A percentile compares a stretch with the other conserved stretches of the same genome.
These are phyloP conservation scores for Rubia yunnanensis DNA, from an alignment of 257 asterid genomes.

Conservation along the genomic window DNA sequence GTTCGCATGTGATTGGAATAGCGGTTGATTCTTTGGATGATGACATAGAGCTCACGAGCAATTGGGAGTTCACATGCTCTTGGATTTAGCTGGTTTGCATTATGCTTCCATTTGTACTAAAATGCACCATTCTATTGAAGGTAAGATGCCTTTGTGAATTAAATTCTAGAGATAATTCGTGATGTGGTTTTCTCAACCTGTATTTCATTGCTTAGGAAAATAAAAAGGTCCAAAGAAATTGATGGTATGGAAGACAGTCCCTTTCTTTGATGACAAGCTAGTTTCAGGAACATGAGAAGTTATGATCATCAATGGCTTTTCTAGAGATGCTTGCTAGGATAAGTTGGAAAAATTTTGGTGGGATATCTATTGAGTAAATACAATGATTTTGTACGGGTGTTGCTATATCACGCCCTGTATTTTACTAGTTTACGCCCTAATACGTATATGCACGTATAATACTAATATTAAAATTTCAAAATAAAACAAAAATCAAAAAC, in stretches of 20 bases:
- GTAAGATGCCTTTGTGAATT: slow-evolving; percentile 20
- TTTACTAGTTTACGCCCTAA: too few species aligned
- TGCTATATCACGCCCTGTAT: too few species aligned
- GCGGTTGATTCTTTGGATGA: slow-evolving; percentile 44
- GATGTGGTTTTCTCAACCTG: too few species aligned
- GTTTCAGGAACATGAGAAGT: slow-evolving; percentile 72
- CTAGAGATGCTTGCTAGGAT: slow-evolving; percentile 16
- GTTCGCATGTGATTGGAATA: slow-evolving; percentile 46
- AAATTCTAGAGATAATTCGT: slow-evolving; percentile 6
- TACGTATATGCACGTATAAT: too few species aligned
- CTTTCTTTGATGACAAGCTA: slow-evolving; percentile 45
- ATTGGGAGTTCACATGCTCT: slow-evolving; percentile 63
- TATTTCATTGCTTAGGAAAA: too few species aligned
- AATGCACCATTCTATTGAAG: slow-evolving; percentile 30
- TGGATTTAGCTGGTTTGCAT: slow-evolving; percentile 66
- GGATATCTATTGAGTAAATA: background rate
- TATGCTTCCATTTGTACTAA: slow-evolving; percentile 72
- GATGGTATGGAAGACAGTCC: slow-evolving; percentile 84
- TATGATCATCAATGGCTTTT: slow-evolving; percentile 32
- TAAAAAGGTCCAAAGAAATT: too few species aligned
- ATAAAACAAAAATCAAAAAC: too few species aligned
- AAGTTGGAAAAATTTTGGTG: background rate
- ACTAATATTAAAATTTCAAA: too few species aligned
- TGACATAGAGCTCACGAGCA: slow-evolving; percentile 25
- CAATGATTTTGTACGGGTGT: too few species aligned